These are phyloP conservation scores for Paulownia fortunei DNA, from an alignment of 257 asterid species.

Conservation along the genomic window DNA sequence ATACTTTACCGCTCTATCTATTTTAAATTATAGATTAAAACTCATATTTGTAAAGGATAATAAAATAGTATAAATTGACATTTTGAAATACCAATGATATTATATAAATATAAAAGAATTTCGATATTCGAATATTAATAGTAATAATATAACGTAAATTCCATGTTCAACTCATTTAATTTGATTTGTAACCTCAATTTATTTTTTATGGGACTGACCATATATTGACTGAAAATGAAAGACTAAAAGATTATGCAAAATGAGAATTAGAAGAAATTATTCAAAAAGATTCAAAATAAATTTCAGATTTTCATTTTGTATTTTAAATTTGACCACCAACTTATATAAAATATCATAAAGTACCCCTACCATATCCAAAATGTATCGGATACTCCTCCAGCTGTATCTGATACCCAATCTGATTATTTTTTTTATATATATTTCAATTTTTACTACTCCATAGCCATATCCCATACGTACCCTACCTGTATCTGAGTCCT, in stretches of 20 bases:
- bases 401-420: neutral
- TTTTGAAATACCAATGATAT: no score
- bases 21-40: neutral
- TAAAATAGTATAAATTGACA: neutral
- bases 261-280: neutral
- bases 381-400: neutral
- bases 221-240: neutral
- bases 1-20: neutral
- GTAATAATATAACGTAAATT: neutral
- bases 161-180: neutral
- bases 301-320: neutral
- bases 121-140: neutral
- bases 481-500: neutral
- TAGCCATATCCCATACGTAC: neutral
- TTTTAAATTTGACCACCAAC: neutral
- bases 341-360: neutral
- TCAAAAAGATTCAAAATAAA: neutral
- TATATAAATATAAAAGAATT: neutral
- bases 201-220: neutral
- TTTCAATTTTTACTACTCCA: no score
- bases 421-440: no score
- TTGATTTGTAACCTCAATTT: neutral
- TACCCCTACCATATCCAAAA: neutral
- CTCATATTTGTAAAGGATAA: neutral
- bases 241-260: neutral